Conservation (phyloP, 257 asterid genomes). For the Ballota nigra region DNA sequence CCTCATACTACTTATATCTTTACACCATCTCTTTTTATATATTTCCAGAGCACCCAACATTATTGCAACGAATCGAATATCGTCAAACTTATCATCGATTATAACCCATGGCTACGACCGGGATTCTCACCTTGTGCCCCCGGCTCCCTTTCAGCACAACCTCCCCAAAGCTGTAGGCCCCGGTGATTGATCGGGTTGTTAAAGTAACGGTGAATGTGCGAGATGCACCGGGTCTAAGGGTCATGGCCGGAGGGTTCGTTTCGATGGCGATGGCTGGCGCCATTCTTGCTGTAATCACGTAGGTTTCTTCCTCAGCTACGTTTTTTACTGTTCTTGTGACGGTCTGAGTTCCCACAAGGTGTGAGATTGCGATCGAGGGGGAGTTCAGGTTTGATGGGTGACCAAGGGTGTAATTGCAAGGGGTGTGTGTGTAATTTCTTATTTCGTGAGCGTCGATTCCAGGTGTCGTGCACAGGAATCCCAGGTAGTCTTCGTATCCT, state of each 20-base stretch:
- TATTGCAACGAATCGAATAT: conserved; percentile 49
- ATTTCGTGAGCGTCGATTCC: conserved; percentile 73
- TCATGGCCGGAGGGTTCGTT: conserved; percentile 93
- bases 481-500: conserved; percentile 90
- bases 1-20: conserved; percentile 44
- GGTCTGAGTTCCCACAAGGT: conserved; percentile 82
- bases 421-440: conserved; percentile 59
- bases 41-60: conserved; percentile 31
- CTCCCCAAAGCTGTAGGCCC: conserved; percentile 90
- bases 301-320: conserved; percentile 90
- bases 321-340: conserved; percentile 78
- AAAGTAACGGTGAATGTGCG: conserved; percentile 62
- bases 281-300: conserved; percentile 81
- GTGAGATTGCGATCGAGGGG: conserved; percentile 84
- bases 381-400: conserved; percentile 83
- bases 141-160: conserved; percentile 81
- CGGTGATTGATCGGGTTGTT: conserved; percentile 69
- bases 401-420: conserved; percentile 90
- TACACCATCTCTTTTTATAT: conserved; percentile 30
- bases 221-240: conserved; percentile 74
- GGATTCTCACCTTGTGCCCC: conserved; percentile 90
- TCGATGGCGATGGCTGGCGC: conserved; percentile 87
- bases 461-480: conserved; percentile 91
- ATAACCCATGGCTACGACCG: conserved; percentile 85
- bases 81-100: conserved; percentile 46